Base-by-base conservation (phyloP, 2,329 filamentous ascomycete species). In the Shiraia bambusicola region DNA sequence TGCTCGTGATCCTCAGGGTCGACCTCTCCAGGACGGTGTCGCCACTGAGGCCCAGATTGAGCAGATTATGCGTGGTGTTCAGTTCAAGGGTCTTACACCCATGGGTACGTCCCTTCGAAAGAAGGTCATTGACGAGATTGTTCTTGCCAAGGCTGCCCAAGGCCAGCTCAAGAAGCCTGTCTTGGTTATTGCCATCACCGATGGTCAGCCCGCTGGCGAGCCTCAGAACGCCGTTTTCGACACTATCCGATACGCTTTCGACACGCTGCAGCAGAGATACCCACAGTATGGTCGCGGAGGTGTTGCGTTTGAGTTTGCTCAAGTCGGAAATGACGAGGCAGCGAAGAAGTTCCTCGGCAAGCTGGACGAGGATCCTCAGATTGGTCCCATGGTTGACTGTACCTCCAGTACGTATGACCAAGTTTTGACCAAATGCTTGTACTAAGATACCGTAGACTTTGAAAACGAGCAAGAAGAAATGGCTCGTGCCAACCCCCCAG, bases 381-480 rank as follows among this genome's bases (percentile, higher is more conserved):
- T 86, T 55, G 83, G 83, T 34, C 65, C 72, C 12, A 67, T 84
- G 63, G 77, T 86, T 42, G 82, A 86, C 64, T 86, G 82, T 70
- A 86, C 82, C 41, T 84, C 82, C 15, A 85, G 81, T 84, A 75
- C 65, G 79, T 45, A 3, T n/a, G 2, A 7, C 4, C 3, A 1
- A 0, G n/a, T 9, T 32, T 9, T 6, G 1, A 14, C 14, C 25
- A 10, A 30, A 3, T 15, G 2, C 11, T 22, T 28, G 5, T 12
- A 14, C 48, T 61, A 41, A 58, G 29, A 25, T 1, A 22, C 1
- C 0, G 4, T 28, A 81, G 80, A 85, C 69, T 85, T 79, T 54
- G 82, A 85, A 66, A 80, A 83, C 50, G 83, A 86, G 60, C 80
- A 82, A 47, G 79, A 81, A 34, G 81, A 84, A 58, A 83, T 86